phyloP scores from a whole-genome alignment of 2,329 filamentous ascomycete genomes.

The Penicillium frequentans region DNA sequence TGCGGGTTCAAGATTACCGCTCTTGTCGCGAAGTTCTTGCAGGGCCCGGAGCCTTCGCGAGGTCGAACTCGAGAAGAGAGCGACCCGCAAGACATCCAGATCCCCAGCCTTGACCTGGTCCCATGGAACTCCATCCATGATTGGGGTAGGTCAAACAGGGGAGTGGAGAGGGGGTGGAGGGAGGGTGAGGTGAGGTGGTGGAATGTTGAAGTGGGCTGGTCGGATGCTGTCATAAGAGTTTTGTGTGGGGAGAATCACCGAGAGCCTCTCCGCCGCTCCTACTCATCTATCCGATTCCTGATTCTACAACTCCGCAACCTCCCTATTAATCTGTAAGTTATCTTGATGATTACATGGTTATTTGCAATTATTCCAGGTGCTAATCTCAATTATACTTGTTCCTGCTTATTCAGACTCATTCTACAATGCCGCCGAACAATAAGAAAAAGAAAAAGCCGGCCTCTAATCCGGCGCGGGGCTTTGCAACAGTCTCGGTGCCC shows the following conservation, averaged over 20 bases:
- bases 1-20: constrained; percentile 30
- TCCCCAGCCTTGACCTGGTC: constrained; percentile 45
- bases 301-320: constrained; percentile 13
- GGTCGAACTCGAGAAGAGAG: constrained; percentile 45
- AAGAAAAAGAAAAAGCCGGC: constrained; percentile 92
- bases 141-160: constrained; percentile 30
- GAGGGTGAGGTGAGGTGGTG: constrained; percentile 12
- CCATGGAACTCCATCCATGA: constrained; percentile 47
- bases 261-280: constrained; percentile 21
- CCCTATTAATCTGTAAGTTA: neutral
- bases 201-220: constrained; percentile 24
- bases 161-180: constrained; percentile 25
- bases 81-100: constrained; percentile 40
- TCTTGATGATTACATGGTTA: neutral
- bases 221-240: constrained; percentile 44
- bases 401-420: constrained; percentile 6
- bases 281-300: constrained; percentile 19
- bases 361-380: neutral
- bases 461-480: constrained; percentile 84
- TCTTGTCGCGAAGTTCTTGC: constrained; percentile 47
- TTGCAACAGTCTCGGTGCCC: constrained; percentile 89
- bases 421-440: constrained; percentile 65
- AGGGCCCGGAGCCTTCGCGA: constrained; percentile 41
- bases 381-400: neutral
- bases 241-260: constrained; percentile 31